Conservation (phyloP, 768 basidiomycete species). For the Boletus tomentosulus region DNA sequence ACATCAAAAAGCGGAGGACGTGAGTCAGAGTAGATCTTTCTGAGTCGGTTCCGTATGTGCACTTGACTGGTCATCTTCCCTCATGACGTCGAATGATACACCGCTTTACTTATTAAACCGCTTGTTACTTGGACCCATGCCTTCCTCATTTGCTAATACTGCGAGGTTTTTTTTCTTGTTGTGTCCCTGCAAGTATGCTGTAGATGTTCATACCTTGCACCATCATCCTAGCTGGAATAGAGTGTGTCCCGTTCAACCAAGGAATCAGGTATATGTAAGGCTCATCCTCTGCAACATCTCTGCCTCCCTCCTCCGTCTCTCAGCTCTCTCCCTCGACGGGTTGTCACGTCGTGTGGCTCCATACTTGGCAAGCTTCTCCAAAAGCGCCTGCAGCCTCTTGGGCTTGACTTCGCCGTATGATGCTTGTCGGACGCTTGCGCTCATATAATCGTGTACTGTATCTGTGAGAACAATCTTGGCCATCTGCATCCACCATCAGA, state of each 20-base stretch:
- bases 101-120: slow-evolving; percentile 38
- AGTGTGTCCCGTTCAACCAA: slow-evolving; percentile 2
- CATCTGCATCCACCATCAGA: slow-evolving; percentile 42
- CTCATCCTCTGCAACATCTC: slow-evolving; percentile 66
- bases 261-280: slow-evolving; percentile 14
- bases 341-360: slow-evolving; percentile 60
- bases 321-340: slow-evolving; percentile 58
- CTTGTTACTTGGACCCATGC: slow-evolving; percentile 25
- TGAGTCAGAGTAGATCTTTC: slow-evolving; percentile 39
- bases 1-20: slow-evolving; percentile 76
- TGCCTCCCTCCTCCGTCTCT: slow-evolving; percentile 71
- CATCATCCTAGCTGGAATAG: slow-evolving; percentile 6
- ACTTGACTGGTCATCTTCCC: slow-evolving; percentile 56
- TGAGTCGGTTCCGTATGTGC: slow-evolving; percentile 40
- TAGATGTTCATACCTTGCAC: slow-evolving; percentile 16
- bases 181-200: slow-evolving; percentile 13
- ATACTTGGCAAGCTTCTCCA: slow-evolving; percentile 75
- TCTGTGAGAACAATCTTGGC: slow-evolving; percentile 69
- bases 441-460: slow-evolving; percentile 74
- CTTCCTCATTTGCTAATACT: slow-evolving; percentile 5
- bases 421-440: slow-evolving; percentile 62
- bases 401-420: slow-evolving; percentile 65
- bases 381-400: slow-evolving; percentile 64
- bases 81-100: slow-evolving; percentile 55
- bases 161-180: slow-evolving; percentile 5